A percentile compares a stretch with the other conserved stretches of the same genome.
Conservation (phyloP, 2,329 filamentous ascomycete species). For the Rasamsonia emersonii region DNA sequence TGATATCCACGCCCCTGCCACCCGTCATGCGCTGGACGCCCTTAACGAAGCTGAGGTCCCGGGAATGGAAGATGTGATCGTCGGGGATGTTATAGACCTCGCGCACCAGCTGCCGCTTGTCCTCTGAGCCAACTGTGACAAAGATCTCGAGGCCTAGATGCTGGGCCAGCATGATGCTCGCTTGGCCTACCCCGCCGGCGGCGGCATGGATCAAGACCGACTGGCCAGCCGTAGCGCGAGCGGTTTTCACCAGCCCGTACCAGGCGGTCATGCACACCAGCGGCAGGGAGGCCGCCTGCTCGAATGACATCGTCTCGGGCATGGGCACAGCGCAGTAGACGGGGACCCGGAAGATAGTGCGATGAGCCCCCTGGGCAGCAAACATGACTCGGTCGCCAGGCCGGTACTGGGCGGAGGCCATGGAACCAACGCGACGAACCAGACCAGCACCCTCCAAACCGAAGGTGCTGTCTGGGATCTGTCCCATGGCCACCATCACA, state of each 20-base stretch:
- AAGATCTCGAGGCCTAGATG: constrained; percentile 8
- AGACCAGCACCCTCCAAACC: constrained; percentile 4
- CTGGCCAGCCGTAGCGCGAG: constrained; percentile 4
- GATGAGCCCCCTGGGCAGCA: neutral
- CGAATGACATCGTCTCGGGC: constrained; percentile 6
- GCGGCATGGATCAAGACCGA: constrained; percentile 11
- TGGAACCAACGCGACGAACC: constrained; percentile 1
- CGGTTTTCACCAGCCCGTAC: neutral
- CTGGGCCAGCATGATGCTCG: constrained; percentile 9
- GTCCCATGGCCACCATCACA: constrained; percentile 10
- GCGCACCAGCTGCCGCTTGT: constrained; percentile 5
- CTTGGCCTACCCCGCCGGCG: constrained; percentile 10
- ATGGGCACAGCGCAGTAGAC: neutral
- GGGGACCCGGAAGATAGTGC: neutral
- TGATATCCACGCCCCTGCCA: constrained; percentile 4
- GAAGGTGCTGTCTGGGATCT: constrained; percentile 1
- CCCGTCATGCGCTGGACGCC: constrained; percentile 2
- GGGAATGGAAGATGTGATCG: constrained; percentile 5
- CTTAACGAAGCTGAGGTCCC: constrained; percentile 1
- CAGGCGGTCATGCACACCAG: neutral
- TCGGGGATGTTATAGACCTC: constrained; percentile 2
- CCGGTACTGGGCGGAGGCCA: neutral
- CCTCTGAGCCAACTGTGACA: constrained; percentile 7
- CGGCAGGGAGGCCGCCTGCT: constrained; percentile 2
- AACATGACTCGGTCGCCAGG: constrained; percentile 3